Percentiles rank a stretch among this genome's conserved stretches.
Evolutionary conservation across 2,329 filamentous ascomycete species (phyloP).

Genomic region (Aureobasidium sp.): DNA sequence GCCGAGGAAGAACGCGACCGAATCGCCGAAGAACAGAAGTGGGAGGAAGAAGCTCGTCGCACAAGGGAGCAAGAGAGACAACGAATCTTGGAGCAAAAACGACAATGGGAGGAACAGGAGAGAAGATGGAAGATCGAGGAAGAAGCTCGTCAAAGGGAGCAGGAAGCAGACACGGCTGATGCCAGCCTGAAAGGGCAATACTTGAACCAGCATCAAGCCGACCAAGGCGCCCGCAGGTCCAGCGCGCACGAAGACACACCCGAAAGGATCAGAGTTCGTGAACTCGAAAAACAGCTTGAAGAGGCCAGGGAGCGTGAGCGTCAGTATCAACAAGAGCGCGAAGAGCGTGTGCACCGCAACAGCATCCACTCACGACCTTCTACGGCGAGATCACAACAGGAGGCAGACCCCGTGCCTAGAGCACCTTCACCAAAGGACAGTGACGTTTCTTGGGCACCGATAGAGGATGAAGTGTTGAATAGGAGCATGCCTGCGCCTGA

Average conservation of each 20-base stretch:
- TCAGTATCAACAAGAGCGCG: constrained; percentile 55
- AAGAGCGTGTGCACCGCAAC: constrained; percentile 41
- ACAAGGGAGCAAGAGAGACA: constrained; percentile 52
- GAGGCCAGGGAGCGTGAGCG: constrained; percentile 61
- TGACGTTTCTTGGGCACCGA: constrained; percentile 58
- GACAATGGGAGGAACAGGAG: constrained; percentile 72
- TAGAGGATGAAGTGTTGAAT: constrained; percentile 58
- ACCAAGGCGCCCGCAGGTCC: constrained; percentile 43
- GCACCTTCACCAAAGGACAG: constrained; percentile 39
- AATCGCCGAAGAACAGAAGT: constrained; percentile 57
- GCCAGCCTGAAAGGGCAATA: constrained; percentile 72
- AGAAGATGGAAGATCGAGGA: constrained; percentile 71
- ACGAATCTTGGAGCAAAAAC: constrained; percentile 60
- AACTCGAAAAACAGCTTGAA: constrained; percentile 69
- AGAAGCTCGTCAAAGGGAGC: constrained; percentile 62
- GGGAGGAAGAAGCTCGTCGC: constrained; percentile 58
- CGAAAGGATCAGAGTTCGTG: constrained; percentile 63
- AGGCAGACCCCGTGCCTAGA: constrained; percentile 9
- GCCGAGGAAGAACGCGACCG: constrained; percentile 56
- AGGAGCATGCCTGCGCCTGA: constrained; percentile 46
- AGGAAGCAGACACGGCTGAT: constrained; percentile 63
- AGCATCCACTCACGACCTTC: constrained; percentile 26
- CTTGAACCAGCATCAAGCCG: constrained; percentile 77
- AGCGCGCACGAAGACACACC: constrained; percentile 37
- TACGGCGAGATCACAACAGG: background rate